Evolutionary conservation across 768 basidiomycete species (phyloP), one percentile per base, ranked within the genome.

Genomic region (Tricholoma matsutake): DNA sequence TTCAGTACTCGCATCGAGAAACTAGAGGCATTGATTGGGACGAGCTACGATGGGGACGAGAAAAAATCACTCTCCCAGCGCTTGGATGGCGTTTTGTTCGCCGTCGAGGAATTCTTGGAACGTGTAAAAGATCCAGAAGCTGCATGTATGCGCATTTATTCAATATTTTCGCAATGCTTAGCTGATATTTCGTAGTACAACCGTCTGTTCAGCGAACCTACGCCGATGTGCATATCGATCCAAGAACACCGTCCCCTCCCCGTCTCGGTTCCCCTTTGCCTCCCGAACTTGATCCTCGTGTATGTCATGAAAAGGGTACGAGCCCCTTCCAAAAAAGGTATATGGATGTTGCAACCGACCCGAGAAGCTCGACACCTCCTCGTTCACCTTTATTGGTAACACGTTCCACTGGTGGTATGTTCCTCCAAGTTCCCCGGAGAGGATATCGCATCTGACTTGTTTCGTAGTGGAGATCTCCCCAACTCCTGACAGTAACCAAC

Each of bases 91-190:
- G 53, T 71, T 22, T 66, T 64, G 11, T 69, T 65, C 28, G 57
- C 58, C 0, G 59, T 72, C 1, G 70, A 65, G 28, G 71, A 71
- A 37, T 52, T 71, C 1, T 32, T 63, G 1, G 68, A 70, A 35
- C 62, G 67, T 28, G 34, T 53, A 8, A 71, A 63, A 32, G 69
- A 70, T 22, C 65, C 69, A 1, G 63, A 64, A 13, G 68, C 68
- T 58, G 35, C n/a, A 39, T 61, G 63, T 65, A 41, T 49, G 55
- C 37, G 5, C 9, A 43, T 35, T 54, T 25, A 39, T 41, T 45
- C 20, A 5, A 25, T 47, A 55, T 20, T 45, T 45, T 39, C 37
- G 43, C 10, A 20, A 11, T 16, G 11, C 8, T 10, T 32, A 6
- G 5, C 51, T 53, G 28, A 52, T 52, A 6, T 9, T 28, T 6